Base-by-base conservation (phyloP, 2,329 filamentous ascomycete genomes). In the Fusarium falciforme region DNA sequence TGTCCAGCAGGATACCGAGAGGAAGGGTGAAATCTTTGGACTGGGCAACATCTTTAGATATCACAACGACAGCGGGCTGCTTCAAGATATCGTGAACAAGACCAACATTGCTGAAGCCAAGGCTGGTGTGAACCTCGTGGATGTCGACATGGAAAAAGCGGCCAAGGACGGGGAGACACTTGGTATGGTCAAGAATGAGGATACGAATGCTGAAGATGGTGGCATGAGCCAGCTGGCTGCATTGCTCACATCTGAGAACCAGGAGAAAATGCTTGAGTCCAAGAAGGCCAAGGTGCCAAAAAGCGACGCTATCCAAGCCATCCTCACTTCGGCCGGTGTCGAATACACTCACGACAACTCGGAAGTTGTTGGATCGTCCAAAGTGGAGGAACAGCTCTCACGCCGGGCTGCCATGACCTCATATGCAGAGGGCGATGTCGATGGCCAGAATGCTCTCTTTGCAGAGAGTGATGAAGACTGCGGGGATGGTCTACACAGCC, bases 41-140 rank as follows among this genome's bases (percentile, higher is more conserved):
- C 87, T 98, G 2, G 84, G 89, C 25, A 99, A 99, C 75, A 88
- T 99, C 14, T 94, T 99, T 77, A 91, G 91, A 0, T 98, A 94
- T 72, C 91, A 94, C 72, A 90, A 91, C 57, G 90, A 95, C 74
- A 93, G 93, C 68, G 89, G 97, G 14, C 88, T 98, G 16, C 88
- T 98, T 6, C 90, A 94, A n/a, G 94, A 98, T 65, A 98, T 99
- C 76, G 94, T 99, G 77, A 98, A 98, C 85, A 98, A 98, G 83
- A 98, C 96, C 31, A 99, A 99, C 78, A 92, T 99, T 61, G 96
- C 96, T 5, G 96, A 99, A 84, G 94, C 94, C 47, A 94, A 92
- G 79, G 94, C 93, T 1, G 96, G 95, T 0, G 93, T 98, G 11
- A 89, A 90, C 31, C 90, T 98, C 33, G 87, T 92, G n/a, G 92